A percentile compares a stretch with the other conserved stretches of the same genome.
These are phyloP conservation scores for Aureobasidium sp. DNA, from an alignment of 2,329 filamentous ascomycete species.

Conservation along the genomic window DNA sequence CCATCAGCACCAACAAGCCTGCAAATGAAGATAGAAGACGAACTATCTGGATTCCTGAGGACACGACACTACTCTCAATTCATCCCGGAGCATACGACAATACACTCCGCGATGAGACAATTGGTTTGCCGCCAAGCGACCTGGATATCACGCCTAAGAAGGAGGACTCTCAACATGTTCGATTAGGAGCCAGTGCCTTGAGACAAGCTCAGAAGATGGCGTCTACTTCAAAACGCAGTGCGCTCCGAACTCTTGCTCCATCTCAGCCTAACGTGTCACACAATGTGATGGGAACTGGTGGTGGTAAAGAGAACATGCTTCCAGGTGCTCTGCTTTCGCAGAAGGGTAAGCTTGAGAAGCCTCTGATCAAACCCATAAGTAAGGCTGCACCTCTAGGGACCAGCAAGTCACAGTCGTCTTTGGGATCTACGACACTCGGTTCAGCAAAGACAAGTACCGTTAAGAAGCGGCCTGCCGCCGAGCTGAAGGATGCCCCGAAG, in stretches of 20 bases:
- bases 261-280: slow-evolving; percentile 26
- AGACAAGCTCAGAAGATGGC: slow-evolving; percentile 2
- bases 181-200: slow-evolving; percentile 1
- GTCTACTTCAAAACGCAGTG: slow-evolving; percentile 23
- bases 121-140: slow-evolving; percentile 14
- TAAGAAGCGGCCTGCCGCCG: slow-evolving; percentile 11
- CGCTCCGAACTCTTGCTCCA: slow-evolving; percentile 38
- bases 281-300: slow-evolving; percentile 19
- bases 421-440: neutral
- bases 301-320: slow-evolving; percentile 58
- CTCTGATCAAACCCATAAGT: neutral
- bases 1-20: neutral
- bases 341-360: neutral
- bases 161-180: neutral
- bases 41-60: slow-evolving; percentile 47
- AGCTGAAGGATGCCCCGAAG: slow-evolving; percentile 5
- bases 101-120: slow-evolving; percentile 28
- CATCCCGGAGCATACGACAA: slow-evolving; percentile 40
- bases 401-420: neutral
- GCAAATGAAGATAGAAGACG: slow-evolving; percentile 37
- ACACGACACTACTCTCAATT: slow-evolving; percentile 46
- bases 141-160: slow-evolving; percentile 7
- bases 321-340: slow-evolving; percentile 33
- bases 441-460: neutral
- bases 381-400: neutral